Evolutionary conservation across 2,329 filamentous ascomycete genomes (phyloP).

Genomic region (Penicillium sp.): DNA sequence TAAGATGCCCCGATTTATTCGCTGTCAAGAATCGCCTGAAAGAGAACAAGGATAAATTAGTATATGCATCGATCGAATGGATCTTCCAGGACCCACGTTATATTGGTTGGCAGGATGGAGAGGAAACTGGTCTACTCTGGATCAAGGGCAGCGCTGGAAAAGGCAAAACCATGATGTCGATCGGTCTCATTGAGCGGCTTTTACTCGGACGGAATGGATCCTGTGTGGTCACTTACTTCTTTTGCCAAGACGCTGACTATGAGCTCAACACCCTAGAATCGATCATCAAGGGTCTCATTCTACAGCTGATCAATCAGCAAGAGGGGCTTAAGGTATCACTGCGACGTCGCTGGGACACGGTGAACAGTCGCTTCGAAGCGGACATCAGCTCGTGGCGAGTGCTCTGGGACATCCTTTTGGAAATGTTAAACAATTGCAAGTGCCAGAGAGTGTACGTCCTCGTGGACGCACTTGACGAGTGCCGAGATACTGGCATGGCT

Average conservation of each 20-base stretch:
- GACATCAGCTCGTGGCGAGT: slow-evolving; percentile 14
- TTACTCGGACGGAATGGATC: background rate
- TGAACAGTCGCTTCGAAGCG: background rate
- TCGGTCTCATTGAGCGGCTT: slow-evolving; percentile 31
- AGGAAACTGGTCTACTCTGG: slow-evolving; percentile 35
- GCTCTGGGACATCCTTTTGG: slow-evolving; percentile 24
- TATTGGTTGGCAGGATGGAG: slow-evolving; percentile 18
- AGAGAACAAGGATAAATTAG: slow-evolving; percentile 19
- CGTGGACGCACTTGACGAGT: slow-evolving; percentile 31
- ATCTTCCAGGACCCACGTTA: slow-evolving; percentile 22
- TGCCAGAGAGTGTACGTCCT: slow-evolving; percentile 20
- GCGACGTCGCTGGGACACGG: slow-evolving; percentile 5
- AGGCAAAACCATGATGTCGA: slow-evolving; percentile 44
- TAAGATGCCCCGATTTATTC: slow-evolving; percentile 9
- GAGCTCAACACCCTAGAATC: slow-evolving; percentile 18
- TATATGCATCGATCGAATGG: slow-evolving; percentile 20
- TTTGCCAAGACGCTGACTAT: slow-evolving; percentile 20
- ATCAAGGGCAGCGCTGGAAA: slow-evolving; percentile 39
- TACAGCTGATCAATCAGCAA: slow-evolving; percentile 9
- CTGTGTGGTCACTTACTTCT: slow-evolving; percentile 17
- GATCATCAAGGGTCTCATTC: slow-evolving; percentile 19
- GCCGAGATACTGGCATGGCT: slow-evolving; percentile 15
- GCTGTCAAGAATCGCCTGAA: slow-evolving; percentile 15
- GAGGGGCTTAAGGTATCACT: slow-evolving; percentile 4
- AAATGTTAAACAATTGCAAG: slow-evolving; percentile 19